Conservation (phyloP, 345 rosid species). For the Ailanthus altissimus region DNA sequence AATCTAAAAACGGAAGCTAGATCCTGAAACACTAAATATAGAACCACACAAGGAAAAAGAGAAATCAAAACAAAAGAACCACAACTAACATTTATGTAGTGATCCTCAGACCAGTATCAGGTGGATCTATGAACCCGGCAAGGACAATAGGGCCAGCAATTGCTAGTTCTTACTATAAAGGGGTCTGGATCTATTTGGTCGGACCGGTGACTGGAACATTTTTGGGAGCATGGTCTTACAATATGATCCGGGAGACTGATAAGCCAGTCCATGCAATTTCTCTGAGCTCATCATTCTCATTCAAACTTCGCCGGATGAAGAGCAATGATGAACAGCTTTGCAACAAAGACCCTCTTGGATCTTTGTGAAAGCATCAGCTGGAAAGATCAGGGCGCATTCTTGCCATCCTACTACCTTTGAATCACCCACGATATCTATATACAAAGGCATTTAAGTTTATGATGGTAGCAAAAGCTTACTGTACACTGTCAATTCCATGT, state of each 20-base stretch:
- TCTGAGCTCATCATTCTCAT: conserved; percentile 29
- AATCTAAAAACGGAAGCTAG: not conserved
- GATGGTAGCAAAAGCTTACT: conserved; percentile 1
- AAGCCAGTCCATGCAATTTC: conserved; percentile 30
- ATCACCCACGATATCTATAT: not conserved
- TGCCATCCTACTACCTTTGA: not conserved
- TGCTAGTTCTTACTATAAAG: conserved; percentile 48
- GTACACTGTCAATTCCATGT: not conserved
- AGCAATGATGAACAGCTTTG: conserved; percentile 17
- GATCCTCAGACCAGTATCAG: conserved; percentile 48
- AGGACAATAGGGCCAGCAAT: conserved; percentile 55
- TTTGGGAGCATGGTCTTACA: conserved; percentile 44
- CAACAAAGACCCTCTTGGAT: conserved; percentile 22
- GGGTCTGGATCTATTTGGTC: conserved; percentile 50
- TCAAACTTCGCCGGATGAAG: conserved; percentile 28
- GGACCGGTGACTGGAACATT: conserved; percentile 52
- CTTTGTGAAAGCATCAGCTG: not conserved
- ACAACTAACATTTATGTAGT: conserved; percentile 13
- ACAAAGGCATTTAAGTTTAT: not conserved
- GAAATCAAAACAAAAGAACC: not conserved
- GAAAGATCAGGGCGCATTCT: too few species aligned
- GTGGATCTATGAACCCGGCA: conserved; percentile 68
- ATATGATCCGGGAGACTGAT: conserved; percentile 32
- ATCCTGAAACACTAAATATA: not conserved
- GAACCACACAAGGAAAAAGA: not conserved